phyloP scores from a whole-genome alignment of 331 rosid species.

The Acacia pycnantha region DNA sequence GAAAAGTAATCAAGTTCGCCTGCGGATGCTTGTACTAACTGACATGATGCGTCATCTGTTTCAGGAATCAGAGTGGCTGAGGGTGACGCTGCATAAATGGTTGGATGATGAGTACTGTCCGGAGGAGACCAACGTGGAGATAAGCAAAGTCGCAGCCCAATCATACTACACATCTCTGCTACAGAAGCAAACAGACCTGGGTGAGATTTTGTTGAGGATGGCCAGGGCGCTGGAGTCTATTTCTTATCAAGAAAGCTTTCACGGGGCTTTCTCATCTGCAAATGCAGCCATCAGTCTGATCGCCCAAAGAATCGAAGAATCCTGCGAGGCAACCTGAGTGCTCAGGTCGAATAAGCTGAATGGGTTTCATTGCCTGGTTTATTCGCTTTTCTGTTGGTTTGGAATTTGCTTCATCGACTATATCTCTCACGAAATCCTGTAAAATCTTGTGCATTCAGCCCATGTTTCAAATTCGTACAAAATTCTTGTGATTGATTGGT shows the following conservation, averaged over 20 bases:
- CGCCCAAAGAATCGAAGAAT: constrained; percentile 57
- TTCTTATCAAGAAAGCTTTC: constrained; percentile 92
- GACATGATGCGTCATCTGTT: constrained; percentile 6
- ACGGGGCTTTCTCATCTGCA: constrained; percentile 95
- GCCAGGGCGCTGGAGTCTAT: constrained; percentile 61
- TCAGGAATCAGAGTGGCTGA: constrained; percentile 97
- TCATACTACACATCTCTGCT: constrained; percentile 69
- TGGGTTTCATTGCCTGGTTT: neutral
- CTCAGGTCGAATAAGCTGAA: neutral
- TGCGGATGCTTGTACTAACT: neutral
- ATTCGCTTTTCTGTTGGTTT: neutral
- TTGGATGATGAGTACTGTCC: constrained; percentile 97
- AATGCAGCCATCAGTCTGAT: constrained; percentile 89
- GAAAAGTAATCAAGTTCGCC: neutral
- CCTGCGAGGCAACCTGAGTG: constrained; percentile 24
- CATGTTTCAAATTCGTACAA: neutral
- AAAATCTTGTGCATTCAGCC: neutral
- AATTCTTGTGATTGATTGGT: neutral
- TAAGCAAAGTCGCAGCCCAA: constrained; percentile 85
- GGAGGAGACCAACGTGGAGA: constrained; percentile 81
- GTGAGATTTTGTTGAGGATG: constrained; percentile 84
- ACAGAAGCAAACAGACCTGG: constrained; percentile 62
- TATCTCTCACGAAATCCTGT: neutral
- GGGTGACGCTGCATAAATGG: constrained; percentile 79
- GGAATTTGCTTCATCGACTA: neutral